A percentile compares a stretch with the other conserved stretches of the same genome.
These are phyloP conservation scores for Sutorius australiensis DNA, from an alignment of 768 basidiomycete species.

Conservation along the genomic window DNA sequence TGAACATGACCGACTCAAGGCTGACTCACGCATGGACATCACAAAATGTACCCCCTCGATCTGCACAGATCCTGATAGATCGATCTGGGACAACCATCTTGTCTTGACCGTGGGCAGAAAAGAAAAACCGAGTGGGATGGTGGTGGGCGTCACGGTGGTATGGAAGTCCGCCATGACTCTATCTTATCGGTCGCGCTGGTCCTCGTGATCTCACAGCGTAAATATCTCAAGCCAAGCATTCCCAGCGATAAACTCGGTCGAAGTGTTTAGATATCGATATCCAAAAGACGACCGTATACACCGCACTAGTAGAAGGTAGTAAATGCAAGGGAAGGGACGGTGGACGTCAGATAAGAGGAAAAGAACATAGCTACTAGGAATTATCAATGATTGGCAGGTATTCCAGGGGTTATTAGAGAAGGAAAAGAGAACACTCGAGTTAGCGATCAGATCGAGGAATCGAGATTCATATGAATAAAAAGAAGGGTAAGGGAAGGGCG, in stretches of 20 bases:
- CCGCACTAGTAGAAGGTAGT: conserved; percentile 13
- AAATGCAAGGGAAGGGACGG: not conserved
- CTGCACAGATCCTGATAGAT: conserved; percentile 82
- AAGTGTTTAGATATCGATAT: conserved; percentile 19
- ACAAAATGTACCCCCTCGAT: conserved; percentile 90
- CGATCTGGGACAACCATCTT: conserved; percentile 53
- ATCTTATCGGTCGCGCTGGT: conserved; percentile 4
- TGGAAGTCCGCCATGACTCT: not conserved
- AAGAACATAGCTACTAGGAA: conserved; percentile 24
- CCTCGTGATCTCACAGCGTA: not conserved
- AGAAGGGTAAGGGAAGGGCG: not conserved
- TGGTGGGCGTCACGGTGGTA: not conserved
- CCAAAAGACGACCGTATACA: conserved; percentile 19
- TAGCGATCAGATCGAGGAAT: conserved; percentile 12
- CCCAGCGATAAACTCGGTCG: conserved; percentile 3
- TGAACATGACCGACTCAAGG: conserved; percentile 23
- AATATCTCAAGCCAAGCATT: not conserved
- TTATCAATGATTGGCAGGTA: conserved; percentile 24
- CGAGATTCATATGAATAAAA: conserved; percentile 2
- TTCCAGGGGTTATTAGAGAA: conserved; percentile 12
- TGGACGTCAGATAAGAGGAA: conserved; percentile 6
- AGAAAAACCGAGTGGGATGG: not conserved
- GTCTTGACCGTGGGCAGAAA: not conserved
- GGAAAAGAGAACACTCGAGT: conserved; percentile 6
- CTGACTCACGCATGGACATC: conserved; percentile 74